Conservation (phyloP, 768 basidiomycete genomes). For the Galerina sulciceps region DNA sequence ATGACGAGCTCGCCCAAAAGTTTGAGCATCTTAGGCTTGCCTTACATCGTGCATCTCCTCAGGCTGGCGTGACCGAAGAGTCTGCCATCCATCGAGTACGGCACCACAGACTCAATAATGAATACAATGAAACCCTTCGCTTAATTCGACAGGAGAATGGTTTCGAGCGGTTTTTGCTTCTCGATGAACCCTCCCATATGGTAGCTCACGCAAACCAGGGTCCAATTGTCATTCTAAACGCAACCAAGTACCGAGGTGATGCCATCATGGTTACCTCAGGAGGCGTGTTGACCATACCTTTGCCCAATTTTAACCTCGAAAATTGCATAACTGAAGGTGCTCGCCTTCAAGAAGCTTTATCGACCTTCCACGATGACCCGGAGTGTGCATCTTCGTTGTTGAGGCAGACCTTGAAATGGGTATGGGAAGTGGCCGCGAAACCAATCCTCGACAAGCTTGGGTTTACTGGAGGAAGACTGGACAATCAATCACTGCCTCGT, state of each 20-base stretch:
- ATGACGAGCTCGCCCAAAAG: neutral
- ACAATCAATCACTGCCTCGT: slow-evolving; percentile 9
- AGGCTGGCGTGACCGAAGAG: neutral
- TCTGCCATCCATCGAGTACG: neutral
- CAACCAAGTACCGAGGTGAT: slow-evolving; percentile 14
- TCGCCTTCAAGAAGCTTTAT: neutral
- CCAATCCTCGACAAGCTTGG: slow-evolving; percentile 20
- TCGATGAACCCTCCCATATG: slow-evolving; percentile 1
- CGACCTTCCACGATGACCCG: neutral
- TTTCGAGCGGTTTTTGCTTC: slow-evolving; percentile 16
- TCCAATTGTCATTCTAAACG: slow-evolving; percentile 17
- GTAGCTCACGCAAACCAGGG: slow-evolving; percentile 7
- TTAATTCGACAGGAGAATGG: slow-evolving; percentile 9
- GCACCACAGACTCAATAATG: neutral
- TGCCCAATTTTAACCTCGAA: slow-evolving; percentile 6
- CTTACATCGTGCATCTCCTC: neutral
- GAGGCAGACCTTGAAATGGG: slow-evolving; percentile 6
- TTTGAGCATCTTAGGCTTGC: slow-evolving; percentile 3
- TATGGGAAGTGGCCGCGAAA: slow-evolving; percentile 19
- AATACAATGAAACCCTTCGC: neutral
- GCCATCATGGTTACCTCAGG: slow-evolving; percentile 16
- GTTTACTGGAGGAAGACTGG: neutral
- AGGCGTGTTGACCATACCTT: neutral
- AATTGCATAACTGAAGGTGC: neutral
- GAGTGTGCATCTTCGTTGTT: slow-evolving; percentile 1